A percentile compares a stretch with the other conserved stretches of the same genome.
phyloP scores from a whole-genome alignment of 2,329 filamentous ascomycete species.

The Ophiostoma montium region DNA sequence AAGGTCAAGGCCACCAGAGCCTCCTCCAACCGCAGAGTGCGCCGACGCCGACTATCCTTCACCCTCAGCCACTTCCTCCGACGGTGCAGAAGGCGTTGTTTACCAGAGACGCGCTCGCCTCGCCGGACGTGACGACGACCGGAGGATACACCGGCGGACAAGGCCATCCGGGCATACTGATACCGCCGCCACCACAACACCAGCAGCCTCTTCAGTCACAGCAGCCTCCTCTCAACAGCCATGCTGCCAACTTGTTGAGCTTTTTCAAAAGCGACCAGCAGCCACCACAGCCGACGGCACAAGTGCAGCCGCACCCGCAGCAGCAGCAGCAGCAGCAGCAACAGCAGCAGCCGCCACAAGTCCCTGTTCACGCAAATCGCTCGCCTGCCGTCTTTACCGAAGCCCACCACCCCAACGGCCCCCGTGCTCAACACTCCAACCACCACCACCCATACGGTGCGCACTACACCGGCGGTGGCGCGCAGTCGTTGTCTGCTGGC shows the following conservation, averaged over 20 bases:
- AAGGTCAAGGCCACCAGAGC: background rate
- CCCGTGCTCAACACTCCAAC: background rate
- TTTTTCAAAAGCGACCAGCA: slow-evolving; percentile 23
- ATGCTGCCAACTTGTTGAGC: slow-evolving; percentile 22
- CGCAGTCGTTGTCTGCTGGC: background rate
- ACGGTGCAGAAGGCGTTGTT: slow-evolving; percentile 41
- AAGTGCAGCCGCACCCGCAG: slow-evolving; percentile 3
- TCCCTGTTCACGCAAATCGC: background rate
- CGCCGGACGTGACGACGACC: slow-evolving; percentile 19
- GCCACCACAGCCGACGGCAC: slow-evolving; percentile 1
- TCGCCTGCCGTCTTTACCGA: background rate
- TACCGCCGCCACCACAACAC: slow-evolving; percentile 14
- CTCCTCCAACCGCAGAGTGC: background rate
- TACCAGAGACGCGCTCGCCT: slow-evolving; percentile 25
- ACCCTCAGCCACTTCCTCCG: slow-evolving; percentile 39
- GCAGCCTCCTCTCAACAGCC: slow-evolving; percentile 19
- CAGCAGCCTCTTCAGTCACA: slow-evolving; percentile 12
- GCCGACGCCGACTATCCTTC: slow-evolving; percentile 16
- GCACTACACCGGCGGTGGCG: background rate
- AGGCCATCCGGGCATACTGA: background rate
- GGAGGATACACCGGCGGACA: slow-evolving; percentile 1
- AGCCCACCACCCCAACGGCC: background rate
- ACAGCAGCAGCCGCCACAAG: background rate
- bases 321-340: slow-evolving; percentile 2
- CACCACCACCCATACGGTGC: background rate